These are phyloP conservation scores for Eimeria sp. DNA, from an alignment of 169 alveolate species.

Conservation along the genomic window DNA sequence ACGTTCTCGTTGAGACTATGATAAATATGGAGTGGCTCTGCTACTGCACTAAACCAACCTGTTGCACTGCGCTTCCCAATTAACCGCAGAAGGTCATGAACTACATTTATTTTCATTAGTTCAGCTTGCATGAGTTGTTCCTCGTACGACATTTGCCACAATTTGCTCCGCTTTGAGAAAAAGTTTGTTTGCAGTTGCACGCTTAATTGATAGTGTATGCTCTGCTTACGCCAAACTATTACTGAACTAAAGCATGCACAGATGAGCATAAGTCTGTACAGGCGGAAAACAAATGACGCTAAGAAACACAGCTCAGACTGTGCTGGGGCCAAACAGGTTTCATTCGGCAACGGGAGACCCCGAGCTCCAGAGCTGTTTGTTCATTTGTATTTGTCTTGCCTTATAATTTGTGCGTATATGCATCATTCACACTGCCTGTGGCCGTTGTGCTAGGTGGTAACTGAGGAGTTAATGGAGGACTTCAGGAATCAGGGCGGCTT, in stretches of 20 bases:
- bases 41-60: neutral
- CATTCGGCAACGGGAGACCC: constrained; percentile 5
- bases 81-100: neutral
- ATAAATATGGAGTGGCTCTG: too few relatives aligned
- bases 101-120: neutral
- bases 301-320: neutral
- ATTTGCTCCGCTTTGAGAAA: neutral
- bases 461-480: constrained; percentile 95
- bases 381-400: neutral
- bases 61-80: neutral
- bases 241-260: neutral
- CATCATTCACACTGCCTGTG: neutral
- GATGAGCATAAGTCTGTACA: neutral
- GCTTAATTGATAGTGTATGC: neutral
- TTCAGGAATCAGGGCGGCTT: constrained; percentile 99
- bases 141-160: neutral
- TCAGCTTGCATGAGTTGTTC: neutral
- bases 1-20: too few relatives aligned
- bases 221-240: neutral
- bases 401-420: neutral
- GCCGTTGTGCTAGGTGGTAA: constrained; percentile 84
- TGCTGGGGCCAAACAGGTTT: neutral
- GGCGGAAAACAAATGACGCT: neutral
- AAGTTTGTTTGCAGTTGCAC: neutral
- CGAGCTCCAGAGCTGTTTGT: neutral